Evolutionary conservation across 1,284 basidiomycete species (phyloP).

Genomic region (Ustilago loliicola): DNA sequence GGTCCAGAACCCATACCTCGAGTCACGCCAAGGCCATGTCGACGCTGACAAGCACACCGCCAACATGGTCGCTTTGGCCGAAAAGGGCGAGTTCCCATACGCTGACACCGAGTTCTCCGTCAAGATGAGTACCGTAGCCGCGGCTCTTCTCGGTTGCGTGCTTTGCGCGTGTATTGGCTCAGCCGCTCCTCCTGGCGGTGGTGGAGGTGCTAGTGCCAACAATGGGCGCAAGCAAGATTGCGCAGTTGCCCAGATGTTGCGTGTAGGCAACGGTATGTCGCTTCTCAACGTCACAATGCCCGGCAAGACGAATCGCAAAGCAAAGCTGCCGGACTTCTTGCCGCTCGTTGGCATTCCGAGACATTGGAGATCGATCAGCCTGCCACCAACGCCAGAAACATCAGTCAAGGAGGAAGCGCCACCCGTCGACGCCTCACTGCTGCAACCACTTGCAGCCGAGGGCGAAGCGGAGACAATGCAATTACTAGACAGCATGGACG

Average conservation of each 20-base stretch:
- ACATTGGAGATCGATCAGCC: constrained; percentile 51
- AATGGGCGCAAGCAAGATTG: constrained; percentile 67
- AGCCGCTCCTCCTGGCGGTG: constrained; percentile 60
- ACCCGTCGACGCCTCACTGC: constrained; percentile 17
- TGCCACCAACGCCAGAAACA: constrained; percentile 51
- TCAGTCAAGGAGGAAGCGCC: constrained; percentile 32
- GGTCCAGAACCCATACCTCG: constrained; percentile 73
- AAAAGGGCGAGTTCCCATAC: constrained; percentile 67
- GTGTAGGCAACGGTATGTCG: constrained; percentile 67
- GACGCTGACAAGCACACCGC: constrained; percentile 49
- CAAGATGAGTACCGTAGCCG: constrained; percentile 64
- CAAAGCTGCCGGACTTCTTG: constrained; percentile 59
- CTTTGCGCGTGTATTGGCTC: constrained; percentile 67
- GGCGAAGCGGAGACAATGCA: constrained; percentile 27
- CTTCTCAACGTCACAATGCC: constrained; percentile 64
- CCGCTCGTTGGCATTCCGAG: constrained; percentile 64
- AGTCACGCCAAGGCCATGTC: constrained; percentile 25
- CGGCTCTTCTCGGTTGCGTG: constrained; percentile 60
- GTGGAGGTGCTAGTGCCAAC: constrained; percentile 60
- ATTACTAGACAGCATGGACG: constrained; percentile 16
- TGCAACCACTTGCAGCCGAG: constrained; percentile 18
- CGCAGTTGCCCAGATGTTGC: constrained; percentile 69
- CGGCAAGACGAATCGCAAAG: constrained; percentile 50
- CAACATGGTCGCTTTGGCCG: constrained; percentile 52
- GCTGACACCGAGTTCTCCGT: constrained; percentile 60